Base-by-base conservation (phyloP, 2,329 filamentous ascomycete species). In the Cercospora beticola region DNA sequence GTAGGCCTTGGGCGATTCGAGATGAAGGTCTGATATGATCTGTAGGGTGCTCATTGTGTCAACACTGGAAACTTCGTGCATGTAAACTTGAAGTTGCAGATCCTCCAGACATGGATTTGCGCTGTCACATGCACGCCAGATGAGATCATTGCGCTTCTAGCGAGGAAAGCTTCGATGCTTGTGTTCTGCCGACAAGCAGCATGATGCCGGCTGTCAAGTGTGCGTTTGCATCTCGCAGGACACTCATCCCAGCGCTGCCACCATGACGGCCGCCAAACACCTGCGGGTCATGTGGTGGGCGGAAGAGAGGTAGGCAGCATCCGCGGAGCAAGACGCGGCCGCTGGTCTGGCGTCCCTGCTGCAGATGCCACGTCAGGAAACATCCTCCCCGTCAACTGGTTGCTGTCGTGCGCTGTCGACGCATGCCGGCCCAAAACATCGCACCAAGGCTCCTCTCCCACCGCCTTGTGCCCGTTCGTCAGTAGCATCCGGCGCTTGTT, bases 21-120 rank as follows among this genome's bases (percentile, higher is more conserved):
- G 80, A 69, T 89, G 86, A 3, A 89, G 79, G 75, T 89, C 86
- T 0, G 86, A 88, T n/a, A 88, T 66, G 58, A 88, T 64, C 46
- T 70, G 70, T 18, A 71, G 8, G n/a, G 16, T 82, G 31, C 9
- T 14, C 59, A 62, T 46, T n/a, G 59, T 26, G 36, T 43, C 57
- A 16, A 30, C 16, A 21, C 10, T 36, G 56, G 14, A 30, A 18
- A 8, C 1, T 57, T 16, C n/a, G 23, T 10, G 21, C 9, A 2
- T 31, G 14, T 31, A n/a, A 31, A 28, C 10, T 31, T 28, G 54
- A 18, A 5, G 54, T 58, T 4, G 26, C 18, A 21, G 18, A 49
- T 49, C 6, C 46, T 12, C 4, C 46, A 12, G 46, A 52, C 30
- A 36, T 59, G 56, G 56, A 36, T 59, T 18, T 31, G 28, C 28